Evolutionary conservation across 2,329 filamentous ascomycete genomes (phyloP), one percentile per base, ranked within the genome.

Genomic region (Tolypocladium ovalisporum): DNA sequence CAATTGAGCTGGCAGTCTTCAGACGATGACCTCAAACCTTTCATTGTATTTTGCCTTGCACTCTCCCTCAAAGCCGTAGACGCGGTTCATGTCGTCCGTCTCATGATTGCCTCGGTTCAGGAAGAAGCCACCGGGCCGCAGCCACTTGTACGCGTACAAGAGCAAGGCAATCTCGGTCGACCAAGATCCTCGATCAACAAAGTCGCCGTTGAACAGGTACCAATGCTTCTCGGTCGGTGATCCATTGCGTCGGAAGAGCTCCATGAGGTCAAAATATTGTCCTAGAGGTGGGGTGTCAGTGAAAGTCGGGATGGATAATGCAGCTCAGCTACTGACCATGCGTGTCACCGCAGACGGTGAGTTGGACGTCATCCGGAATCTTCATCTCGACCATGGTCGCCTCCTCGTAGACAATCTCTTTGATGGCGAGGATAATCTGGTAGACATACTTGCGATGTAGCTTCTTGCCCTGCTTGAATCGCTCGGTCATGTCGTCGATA

Each of bases 41-140:
- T 96, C 94, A 71, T 90, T 97, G 75, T 99, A 99, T 76, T 99
- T 99, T 65, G 90, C 90, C 73, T 93, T 94, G 79, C 94, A 97
- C 72, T 99, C 94, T 69, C 94, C 94, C 73, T 99, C 94, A 67
- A 99, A 99, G 22, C 94, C 94, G 70, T 99, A 99, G 56, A 94
- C 92, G 63, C 90, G 86, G 79, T 99, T 99, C 94, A 99, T 99
- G 73, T 97, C 93, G 70, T 97, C 93, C 54, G 94, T 97, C 76
- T 99, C 94, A 75, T 99, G 94, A 75, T 99, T 99, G 65, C 94
- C 94, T 61, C 94, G 86, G 79, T 99, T 99, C 62, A 99, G 78
- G 83, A 96, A 97, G 80, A 99, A 93, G 56, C 80, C 84, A 49
- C 85, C 83, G 9, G 94, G 94, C 56, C 89, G 85, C 66, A 97